Base-by-base conservation (phyloP, 106 monocot species). In the Dactylorhiza incarnata region DNA sequence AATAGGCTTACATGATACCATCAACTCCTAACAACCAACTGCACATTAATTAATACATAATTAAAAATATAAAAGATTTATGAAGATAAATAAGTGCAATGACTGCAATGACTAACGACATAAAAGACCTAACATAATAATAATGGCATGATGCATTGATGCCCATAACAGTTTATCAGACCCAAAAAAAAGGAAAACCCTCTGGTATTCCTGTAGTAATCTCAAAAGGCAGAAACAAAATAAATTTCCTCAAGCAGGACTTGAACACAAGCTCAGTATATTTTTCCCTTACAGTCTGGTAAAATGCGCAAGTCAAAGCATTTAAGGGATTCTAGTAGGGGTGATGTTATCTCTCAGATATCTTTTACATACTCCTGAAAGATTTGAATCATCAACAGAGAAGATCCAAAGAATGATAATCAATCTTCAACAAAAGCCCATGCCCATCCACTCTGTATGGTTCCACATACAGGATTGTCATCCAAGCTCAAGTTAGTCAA, bases 271-370 rank as follows among this genome's bases (percentile, higher is more conserved):
- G 55, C 5, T 55, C 17, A 55, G 55, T 4, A 17, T 55, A 55
- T 55, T n/a, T n/a, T n/a, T n/a, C n/a, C n/a, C n/a, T n/a, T n/a
- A n/a, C n/a, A n/a, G n/a, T n/a, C n/a, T n/a, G n/a, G n/a, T n/a
- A n/a, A n/a, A n/a, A n/a, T n/a, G n/a, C n/a, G n/a, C n/a, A n/a
- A n/a, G n/a, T n/a, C n/a, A n/a, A n/a, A n/a, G n/a, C n/a, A n/a
- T n/a, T n/a, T n/a, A n/a, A n/a, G n/a, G n/a, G 55, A 55, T 55
- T 55, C 55, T 55, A 55, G 55, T 9, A 55, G 55, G n/a, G 52
- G 11, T 12, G 55, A 5, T 17, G 17, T n/a, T 7, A n/a, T 19
- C 19, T 55, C 55, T n/a, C 55, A 55, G 55, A 17, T 55, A 55
- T 55, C 55, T 55, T 55, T n/a, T 55, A 55, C 6, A 17, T 55